Percentiles rank a stretch among this genome's conserved stretches.
phyloP scores from a whole-genome alignment of 805 yeast genomes.

The Metschnikowia kunwiensis region DNA sequence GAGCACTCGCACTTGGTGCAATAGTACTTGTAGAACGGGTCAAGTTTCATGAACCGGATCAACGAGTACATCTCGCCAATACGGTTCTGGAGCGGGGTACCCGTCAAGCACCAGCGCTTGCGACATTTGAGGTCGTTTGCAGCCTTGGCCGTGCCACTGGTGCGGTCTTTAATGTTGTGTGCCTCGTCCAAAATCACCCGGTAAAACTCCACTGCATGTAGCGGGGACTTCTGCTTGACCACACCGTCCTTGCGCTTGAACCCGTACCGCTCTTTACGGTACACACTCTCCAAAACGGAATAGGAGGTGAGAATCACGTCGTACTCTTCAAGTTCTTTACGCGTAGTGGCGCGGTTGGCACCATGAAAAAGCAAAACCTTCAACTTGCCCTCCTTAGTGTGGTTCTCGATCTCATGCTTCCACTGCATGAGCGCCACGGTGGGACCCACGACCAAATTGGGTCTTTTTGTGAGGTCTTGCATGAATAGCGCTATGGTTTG shows the following conservation, averaged over 20 bases:
- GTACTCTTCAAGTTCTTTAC: constrained; percentile 54
- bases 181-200: constrained; percentile 94
- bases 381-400: constrained; percentile 64
- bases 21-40: constrained; percentile 85
- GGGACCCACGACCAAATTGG: constrained; percentile 91
- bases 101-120: constrained; percentile 88
- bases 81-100: constrained; percentile 94
- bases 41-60: constrained; percentile 75
- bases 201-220: constrained; percentile 74
- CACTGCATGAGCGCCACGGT: constrained; percentile 99
- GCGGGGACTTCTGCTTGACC: constrained; percentile 69
- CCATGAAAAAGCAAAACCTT: constrained; percentile 82
- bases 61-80: constrained; percentile 95
- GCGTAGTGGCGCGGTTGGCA: constrained; percentile 61
- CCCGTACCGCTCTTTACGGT: constrained; percentile 78
- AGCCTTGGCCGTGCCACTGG: constrained; percentile 89
- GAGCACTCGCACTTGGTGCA: constrained; percentile 92
- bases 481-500: constrained; percentile 89
- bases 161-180: constrained; percentile 93
- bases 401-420: constrained; percentile 87
- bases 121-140: constrained; percentile 70
- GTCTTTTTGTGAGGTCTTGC: constrained; percentile 61
- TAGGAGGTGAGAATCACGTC: constrained; percentile 91
- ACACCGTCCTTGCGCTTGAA: constrained; percentile 68
- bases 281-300: constrained; percentile 85